phyloP scores from a whole-genome alignment of 2,329 filamentous ascomycete species.

The Stachybotrys chartarum region DNA sequence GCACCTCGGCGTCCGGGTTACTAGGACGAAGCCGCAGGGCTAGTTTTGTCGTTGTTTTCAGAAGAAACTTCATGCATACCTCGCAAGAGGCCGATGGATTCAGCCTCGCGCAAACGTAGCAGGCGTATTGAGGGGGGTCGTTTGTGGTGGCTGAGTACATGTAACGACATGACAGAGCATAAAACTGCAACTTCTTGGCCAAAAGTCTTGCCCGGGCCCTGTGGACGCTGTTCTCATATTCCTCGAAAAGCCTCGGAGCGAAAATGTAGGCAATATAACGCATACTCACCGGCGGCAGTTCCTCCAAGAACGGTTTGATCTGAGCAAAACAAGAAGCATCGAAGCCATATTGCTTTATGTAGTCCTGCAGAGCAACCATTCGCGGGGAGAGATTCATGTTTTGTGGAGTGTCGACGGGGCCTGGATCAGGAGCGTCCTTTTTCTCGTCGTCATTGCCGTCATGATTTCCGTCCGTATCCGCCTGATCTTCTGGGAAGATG shows the following conservation, averaged over 20 bases:
- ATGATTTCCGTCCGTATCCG: no score
- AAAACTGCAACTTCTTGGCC: conserved; percentile 35
- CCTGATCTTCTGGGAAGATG: no score
- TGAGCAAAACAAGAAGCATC: conserved; percentile 39
- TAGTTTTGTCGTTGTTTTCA: conserved; percentile 9
- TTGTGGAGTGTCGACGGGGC: no score
- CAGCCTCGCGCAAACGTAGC: conserved; percentile 13
- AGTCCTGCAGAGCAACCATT: conserved; percentile 25
- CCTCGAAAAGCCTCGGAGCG: conserved; percentile 21
- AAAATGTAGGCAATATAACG: conserved; percentile 30
- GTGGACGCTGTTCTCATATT: conserved; percentile 13
- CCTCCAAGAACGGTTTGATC: conserved; percentile 35
- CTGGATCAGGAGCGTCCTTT: conserved; percentile 16
- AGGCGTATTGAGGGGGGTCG: conserved; percentile 12
- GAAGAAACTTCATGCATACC: conserved; percentile 10
- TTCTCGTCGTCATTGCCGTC: conserved; percentile 20
- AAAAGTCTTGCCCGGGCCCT: conserved; percentile 24
- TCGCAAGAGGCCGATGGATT: conserved; percentile 11
- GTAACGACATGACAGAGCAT: conserved; percentile 30
- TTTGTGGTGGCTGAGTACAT: conserved; percentile 13
- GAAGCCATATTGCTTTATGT: conserved; percentile 26
- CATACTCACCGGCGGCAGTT: conserved; percentile 32
- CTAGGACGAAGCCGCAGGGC: conserved; percentile 11
- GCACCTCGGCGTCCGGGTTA: background rate
- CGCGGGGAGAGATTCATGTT: conserved; percentile 5